Conservation (phyloP, 192 early-diverging fungal genomes). For the Ramicandelaber brevisporus region DNA sequence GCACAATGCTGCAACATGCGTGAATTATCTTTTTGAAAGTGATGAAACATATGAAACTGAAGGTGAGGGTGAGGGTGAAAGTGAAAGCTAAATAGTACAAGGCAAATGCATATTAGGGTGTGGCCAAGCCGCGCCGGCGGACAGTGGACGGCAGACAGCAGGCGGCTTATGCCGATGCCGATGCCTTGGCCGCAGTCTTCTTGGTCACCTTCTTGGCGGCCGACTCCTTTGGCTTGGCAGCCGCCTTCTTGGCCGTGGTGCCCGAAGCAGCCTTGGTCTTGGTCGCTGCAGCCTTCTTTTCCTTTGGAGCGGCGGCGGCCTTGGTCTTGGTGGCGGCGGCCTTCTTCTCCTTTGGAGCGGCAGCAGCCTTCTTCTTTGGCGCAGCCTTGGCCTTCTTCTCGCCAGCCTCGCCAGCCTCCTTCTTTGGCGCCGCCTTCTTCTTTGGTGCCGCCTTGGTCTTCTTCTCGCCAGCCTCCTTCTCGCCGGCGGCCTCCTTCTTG, state of each 20-base stretch:
- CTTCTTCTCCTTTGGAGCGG: constrained; percentile 11
- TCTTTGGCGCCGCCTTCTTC: constrained; percentile 12
- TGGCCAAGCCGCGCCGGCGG: too few relatives aligned
- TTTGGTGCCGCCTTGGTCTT: constrained; percentile 14
- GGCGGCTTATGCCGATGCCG: too few relatives aligned
- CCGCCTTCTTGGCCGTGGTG: constrained; percentile 11
- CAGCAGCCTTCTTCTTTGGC: constrained; percentile 8
- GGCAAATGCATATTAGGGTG: too few relatives aligned
- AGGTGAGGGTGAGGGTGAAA: too few relatives aligned
- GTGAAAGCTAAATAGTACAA: too few relatives aligned
- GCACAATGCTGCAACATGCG: too few relatives aligned
- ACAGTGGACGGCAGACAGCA: too few relatives aligned
- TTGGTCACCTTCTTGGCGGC: constrained; percentile 2
- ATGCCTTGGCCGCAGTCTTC: constrained; percentile 1
- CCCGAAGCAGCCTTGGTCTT: constrained; percentile 12
- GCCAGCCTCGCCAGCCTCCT: constrained; percentile 9
- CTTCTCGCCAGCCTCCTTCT: constrained; percentile 22
- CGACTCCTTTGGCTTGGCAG: constrained; percentile 11
- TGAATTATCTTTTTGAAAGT: too few relatives aligned
- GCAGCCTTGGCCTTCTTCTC: constrained; percentile 11
- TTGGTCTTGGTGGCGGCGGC: constrained; percentile 19
- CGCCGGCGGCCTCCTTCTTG: constrained; percentile 19
- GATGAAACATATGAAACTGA: too few relatives aligned
- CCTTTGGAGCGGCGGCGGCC: constrained; percentile 15
- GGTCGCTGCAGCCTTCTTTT: constrained; percentile 22